phyloP scores from a whole-genome alignment of 192 early-diverging fungal genomes.

The Blastocladiella britannica region DNA sequence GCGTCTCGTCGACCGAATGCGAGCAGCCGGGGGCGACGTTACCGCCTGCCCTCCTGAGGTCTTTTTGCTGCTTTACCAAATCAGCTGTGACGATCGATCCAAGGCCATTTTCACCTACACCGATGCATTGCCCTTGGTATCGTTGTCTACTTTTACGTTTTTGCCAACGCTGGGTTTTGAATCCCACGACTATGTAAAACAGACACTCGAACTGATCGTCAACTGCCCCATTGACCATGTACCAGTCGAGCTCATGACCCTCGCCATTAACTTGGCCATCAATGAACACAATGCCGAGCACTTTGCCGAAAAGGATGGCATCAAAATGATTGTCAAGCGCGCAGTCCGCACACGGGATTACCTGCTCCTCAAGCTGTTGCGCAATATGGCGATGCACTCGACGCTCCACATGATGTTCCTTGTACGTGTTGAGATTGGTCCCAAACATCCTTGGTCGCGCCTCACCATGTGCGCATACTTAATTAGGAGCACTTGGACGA shows the following conservation, averaged over 20 bases:
- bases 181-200: no score
- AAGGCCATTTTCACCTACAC: conserved; percentile 10
- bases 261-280: conserved; percentile 27
- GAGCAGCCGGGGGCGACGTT: no score
- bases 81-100: conserved; percentile 20
- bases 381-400: conserved; percentile 17
- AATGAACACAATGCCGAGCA: conserved; percentile 13
- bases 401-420: conserved; percentile 20
- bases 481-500: conserved; percentile 36
- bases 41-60: conserved; percentile 12
- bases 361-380: conserved; percentile 30
- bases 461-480: no score
- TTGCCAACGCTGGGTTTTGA: no score
- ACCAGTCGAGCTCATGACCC: conserved; percentile 20
- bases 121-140: conserved; percentile 15
- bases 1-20: conserved; percentile 13
- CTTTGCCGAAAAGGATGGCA: conserved; percentile 20
- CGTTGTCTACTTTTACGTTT: no score
- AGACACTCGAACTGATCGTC: background rate
- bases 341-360: conserved; percentile 28
- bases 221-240: background rate
- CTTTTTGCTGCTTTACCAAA: conserved; percentile 23
- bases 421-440: conserved; percentile 7
- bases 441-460: no score
- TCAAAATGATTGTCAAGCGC: conserved; percentile 29